These are phyloP conservation scores for Saturnispora hagleri DNA, from an alignment of 805 yeast species.

Conservation along the genomic window DNA sequence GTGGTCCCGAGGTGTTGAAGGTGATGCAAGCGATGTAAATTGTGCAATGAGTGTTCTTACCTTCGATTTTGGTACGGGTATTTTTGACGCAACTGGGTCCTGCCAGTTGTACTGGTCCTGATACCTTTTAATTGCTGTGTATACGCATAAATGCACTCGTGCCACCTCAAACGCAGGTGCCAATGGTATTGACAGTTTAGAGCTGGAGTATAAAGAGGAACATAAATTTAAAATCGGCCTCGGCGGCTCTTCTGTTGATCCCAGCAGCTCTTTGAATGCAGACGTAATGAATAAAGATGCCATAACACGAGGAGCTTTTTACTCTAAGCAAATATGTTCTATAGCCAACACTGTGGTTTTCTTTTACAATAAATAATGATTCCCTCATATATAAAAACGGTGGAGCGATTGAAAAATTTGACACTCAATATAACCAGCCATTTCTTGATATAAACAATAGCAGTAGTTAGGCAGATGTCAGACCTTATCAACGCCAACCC, in stretches of 20 bases:
- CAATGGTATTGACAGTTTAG: slow-evolving; percentile 39
- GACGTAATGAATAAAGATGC: slow-evolving; percentile 24
- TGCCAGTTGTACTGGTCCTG: slow-evolving; percentile 36
- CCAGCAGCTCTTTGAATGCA: slow-evolving; percentile 42
- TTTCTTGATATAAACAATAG: background rate
- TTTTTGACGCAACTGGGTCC: slow-evolving; percentile 38
- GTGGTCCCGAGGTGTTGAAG: slow-evolving; percentile 16
- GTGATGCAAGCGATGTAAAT: slow-evolving; percentile 26
- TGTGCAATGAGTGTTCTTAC: slow-evolving; percentile 35
- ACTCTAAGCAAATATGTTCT: background rate
- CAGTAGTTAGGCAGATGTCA: background rate
- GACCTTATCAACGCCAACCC: slow-evolving; percentile 92
- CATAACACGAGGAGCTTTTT: slow-evolving; percentile 15
- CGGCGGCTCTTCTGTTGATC: slow-evolving; percentile 40
- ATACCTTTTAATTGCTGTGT: slow-evolving; percentile 45
- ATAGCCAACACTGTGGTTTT: background rate
- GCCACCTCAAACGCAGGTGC: slow-evolving; percentile 53
- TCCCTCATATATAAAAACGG: too few relatives aligned
- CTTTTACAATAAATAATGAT: background rate
- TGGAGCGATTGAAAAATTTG: background rate
- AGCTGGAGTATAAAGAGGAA: slow-evolving; percentile 41
- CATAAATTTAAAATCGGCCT: slow-evolving; percentile 31
- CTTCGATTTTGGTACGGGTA: slow-evolving; percentile 47
- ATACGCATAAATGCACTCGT: slow-evolving; percentile 60
- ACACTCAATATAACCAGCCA: background rate